A percentile compares a stretch with the other conserved stretches of the same genome.
Conservation (phyloP, 306 rosid genomes). For the Fragaria iinumae region DNA sequence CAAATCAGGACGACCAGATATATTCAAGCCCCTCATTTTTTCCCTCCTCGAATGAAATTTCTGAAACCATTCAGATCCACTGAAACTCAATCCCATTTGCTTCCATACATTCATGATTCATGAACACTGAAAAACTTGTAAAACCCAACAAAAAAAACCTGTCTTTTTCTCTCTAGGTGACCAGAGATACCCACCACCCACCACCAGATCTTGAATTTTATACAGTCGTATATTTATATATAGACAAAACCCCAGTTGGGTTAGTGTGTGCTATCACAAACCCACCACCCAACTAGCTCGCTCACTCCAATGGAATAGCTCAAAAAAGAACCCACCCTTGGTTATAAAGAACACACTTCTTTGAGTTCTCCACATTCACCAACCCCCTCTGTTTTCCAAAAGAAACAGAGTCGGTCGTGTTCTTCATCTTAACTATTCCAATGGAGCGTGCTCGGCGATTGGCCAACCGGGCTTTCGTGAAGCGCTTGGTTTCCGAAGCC, state of each 20-base stretch:
- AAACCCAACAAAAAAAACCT: constrained; percentile 10
- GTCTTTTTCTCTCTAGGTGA: constrained; percentile 62
- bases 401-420: neutral
- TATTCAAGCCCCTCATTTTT: constrained; percentile 1
- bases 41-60: neutral
- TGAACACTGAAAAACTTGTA: constrained; percentile 12
- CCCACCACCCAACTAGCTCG: constrained; percentile 10
- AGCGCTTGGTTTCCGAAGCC: constrained; percentile 75
- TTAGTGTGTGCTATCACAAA: constrained; percentile 12
- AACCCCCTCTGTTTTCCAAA: constrained; percentile 14
- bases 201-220: constrained; percentile 44
- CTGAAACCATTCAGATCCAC: constrained; percentile 40
- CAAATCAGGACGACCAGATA: neutral
- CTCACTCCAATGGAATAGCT: constrained; percentile 32
- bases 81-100: constrained; percentile 59
- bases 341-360: neutral
- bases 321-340: neutral
- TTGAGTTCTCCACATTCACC: constrained; percentile 12
- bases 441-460: constrained; percentile 97
- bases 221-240: neutral
- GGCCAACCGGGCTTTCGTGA: constrained; percentile 82
- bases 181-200: constrained; percentile 56
- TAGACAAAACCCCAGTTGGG: constrained; percentile 6
- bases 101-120: constrained; percentile 56
- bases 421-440: constrained; percentile 4